Conservation (phyloP, 495 filamentous ascomycete genomes). For the Barbatosphaeria neglecta region DNA sequence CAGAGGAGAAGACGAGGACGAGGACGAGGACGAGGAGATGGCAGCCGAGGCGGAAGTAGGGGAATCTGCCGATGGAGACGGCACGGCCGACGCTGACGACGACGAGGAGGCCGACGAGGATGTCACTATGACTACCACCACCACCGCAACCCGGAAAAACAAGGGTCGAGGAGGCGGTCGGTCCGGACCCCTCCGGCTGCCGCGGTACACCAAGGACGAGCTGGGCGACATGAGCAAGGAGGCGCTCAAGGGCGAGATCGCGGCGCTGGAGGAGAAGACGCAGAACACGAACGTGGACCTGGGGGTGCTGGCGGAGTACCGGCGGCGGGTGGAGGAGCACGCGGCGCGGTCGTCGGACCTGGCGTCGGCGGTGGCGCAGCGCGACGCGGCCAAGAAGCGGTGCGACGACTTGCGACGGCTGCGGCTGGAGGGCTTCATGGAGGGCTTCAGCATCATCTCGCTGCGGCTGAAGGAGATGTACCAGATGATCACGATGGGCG, state of each 20-base stretch:
- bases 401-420: conserved; percentile 83
- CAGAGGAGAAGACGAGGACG: conserved; percentile 11
- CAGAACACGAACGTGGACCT: conserved; percentile 83
- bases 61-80: conserved; percentile 8
- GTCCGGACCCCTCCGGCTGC: conserved; percentile 44
- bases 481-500: conserved; percentile 99
- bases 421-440: conserved; percentile 94
- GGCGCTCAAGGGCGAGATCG: conserved; percentile 75
- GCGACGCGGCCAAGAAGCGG: conserved; percentile 78
- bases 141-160: no score
- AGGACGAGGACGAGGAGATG: conserved; percentile 7
- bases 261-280: conserved; percentile 81
- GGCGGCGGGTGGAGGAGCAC: conserved; percentile 79
- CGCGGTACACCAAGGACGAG: conserved; percentile 80
- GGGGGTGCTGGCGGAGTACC: conserved; percentile 84
- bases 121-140: conserved; percentile 11
- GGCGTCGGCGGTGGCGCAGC: conserved; percentile 55
- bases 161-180: no score
- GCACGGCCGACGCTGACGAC: conserved; percentile 9
- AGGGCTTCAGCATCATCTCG: conserved; percentile 91
- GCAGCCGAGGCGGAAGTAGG: conserved; percentile 15
- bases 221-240: conserved; percentile 87
- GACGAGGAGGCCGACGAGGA: conserved; percentile 13
- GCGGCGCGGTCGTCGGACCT: conserved; percentile 71
- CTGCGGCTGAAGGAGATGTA: conserved; percentile 98